Evolutionary conservation across 768 basidiomycete genomes (phyloP).

Genomic region (Termitomyces eurrhizus): DNA sequence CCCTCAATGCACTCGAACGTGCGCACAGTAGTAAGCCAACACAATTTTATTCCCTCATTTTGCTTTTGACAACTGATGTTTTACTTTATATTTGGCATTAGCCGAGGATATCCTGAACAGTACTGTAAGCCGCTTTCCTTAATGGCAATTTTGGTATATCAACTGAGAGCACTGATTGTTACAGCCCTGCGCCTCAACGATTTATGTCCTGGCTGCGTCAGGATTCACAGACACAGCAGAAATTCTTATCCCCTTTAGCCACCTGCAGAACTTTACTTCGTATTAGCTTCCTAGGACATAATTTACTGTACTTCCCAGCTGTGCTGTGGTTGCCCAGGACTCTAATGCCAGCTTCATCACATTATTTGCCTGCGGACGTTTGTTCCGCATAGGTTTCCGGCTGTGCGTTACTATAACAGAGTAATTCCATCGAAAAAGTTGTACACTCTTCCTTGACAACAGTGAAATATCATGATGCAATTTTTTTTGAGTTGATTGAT

Average conservation of each 20-base stretch:
- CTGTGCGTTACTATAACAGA: not conserved
- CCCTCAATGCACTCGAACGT: conserved; percentile 36
- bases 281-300: not conserved
- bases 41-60: too few relatives aligned
- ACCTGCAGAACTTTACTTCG: not conserved
- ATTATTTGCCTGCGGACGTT: not conserved
- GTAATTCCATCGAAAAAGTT: not conserved
- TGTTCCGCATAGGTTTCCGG: too few relatives aligned
- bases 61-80: not conserved
- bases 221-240: too few relatives aligned
- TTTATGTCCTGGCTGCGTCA: conserved; percentile 33
- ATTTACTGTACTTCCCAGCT: not conserved
- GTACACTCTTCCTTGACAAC: not conserved
- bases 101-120: conserved; percentile 45
- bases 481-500: not conserved
- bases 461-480: not conserved
- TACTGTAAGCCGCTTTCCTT: conserved; percentile 30
- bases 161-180: not conserved
- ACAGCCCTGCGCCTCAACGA: conserved; percentile 39
- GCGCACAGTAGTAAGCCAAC: conserved; percentile 41
- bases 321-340: not conserved
- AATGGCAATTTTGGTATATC: not conserved
- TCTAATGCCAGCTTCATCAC: not conserved
- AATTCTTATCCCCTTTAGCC: not conserved
- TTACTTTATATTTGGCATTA: conserved; percentile 9